phyloP scores from a whole-genome alignment of 2,329 filamentous ascomycete genomes.

The Penicillium sp. region DNA sequence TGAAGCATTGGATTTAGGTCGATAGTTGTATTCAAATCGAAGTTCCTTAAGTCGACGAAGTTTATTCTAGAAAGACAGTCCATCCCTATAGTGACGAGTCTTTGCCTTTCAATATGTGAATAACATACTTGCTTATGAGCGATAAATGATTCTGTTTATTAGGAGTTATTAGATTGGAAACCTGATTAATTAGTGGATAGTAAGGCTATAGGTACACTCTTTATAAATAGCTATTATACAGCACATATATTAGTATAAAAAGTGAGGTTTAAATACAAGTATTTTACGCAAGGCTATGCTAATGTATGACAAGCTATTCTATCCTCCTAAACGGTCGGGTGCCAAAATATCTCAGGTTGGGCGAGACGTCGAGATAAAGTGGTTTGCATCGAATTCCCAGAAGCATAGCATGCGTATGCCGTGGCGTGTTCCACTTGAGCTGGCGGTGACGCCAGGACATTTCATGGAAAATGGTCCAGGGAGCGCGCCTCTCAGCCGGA shows the following conservation, averaged over 20 bases:
- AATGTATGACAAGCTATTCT: neutral
- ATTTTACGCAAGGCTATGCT: neutral
- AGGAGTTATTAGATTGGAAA: neutral
- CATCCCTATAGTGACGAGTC: neutral
- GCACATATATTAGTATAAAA: neutral
- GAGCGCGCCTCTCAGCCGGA: neutral
- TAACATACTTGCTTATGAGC: neutral
- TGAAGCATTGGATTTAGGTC: too few species aligned
- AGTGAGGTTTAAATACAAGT: neutral
- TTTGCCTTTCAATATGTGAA: neutral
- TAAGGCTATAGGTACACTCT: too few species aligned
- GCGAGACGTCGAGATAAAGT: neutral
- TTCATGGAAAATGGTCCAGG: neutral
- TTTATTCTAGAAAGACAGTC: neutral
- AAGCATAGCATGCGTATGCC: neutral
- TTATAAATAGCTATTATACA: neutral
- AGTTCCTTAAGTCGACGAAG: neutral
- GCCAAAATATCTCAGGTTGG: neutral
- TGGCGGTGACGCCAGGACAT: neutral
- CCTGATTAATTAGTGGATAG: neutral
- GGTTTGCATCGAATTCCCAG: neutral
- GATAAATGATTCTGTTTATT: neutral
- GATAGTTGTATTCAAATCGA: too few species aligned
- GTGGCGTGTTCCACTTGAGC: neutral
- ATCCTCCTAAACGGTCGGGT: neutral